Conservation (phyloP, 495 filamentous ascomycete species). For the Podospora tetraspora region DNA sequence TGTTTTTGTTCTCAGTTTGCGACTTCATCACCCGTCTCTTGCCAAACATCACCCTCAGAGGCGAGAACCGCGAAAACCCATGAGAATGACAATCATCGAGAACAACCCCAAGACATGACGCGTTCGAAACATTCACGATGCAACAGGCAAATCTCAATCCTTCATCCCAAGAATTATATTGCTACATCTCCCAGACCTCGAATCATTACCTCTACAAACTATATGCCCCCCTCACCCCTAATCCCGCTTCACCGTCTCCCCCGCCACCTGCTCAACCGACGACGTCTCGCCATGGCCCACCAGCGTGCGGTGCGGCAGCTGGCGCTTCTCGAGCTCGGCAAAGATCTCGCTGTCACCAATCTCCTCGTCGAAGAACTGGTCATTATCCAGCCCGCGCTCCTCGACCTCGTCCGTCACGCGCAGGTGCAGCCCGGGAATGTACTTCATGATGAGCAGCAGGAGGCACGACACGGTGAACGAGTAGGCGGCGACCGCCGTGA, state of each 20-base stretch:
- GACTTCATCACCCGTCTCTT: too few species aligned
- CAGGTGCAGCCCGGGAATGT: constrained; percentile 67
- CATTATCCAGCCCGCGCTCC: constrained; percentile 71
- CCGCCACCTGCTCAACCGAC: background rate
- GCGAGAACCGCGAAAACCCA: background rate
- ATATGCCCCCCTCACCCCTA: background rate
- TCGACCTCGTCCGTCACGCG: constrained; percentile 70
- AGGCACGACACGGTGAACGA: constrained; percentile 71
- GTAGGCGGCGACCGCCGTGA: constrained; percentile 65
- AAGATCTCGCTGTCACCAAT: constrained; percentile 13
- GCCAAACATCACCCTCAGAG: background rate
- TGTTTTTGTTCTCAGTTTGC: background rate
- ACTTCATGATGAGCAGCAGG: constrained; percentile 72
- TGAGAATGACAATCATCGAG: background rate
- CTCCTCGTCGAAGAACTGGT: constrained; percentile 51
- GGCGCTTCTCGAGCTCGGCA: constrained; percentile 7
- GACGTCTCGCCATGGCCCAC: background rate
- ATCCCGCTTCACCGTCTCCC: background rate
- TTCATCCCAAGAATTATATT: background rate
- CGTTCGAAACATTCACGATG: background rate
- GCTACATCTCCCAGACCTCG: background rate
- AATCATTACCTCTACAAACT: too few species aligned
- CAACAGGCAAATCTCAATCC: background rate
- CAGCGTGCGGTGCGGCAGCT: background rate
- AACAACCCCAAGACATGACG: background rate